phyloP scores from a whole-genome alignment of 1,284 basidiomycete genomes.

The Rhizoctonia solani region DNA sequence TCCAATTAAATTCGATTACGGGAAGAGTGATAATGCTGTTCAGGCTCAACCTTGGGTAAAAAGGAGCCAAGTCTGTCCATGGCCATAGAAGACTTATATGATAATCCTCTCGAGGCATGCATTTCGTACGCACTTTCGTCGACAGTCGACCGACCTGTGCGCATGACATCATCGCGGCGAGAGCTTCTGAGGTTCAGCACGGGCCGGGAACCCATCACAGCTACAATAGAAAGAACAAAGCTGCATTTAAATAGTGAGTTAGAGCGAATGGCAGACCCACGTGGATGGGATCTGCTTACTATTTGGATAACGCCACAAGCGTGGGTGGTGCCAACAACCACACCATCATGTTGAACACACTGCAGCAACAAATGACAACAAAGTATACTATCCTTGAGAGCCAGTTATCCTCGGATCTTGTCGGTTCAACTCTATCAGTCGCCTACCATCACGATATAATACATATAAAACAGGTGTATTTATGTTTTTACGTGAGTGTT shows the following conservation, averaged over 20 bases:
- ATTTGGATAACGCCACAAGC: conserved; percentile 16
- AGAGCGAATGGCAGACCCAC: not conserved
- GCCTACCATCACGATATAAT: conserved; percentile 37
- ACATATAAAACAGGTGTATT: conserved; percentile 25
- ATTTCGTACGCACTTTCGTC: not conserved
- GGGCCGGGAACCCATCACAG: conserved; percentile 33
- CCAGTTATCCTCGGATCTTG: not conserved
- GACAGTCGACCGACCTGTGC: not conserved
- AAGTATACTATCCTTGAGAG: conserved; percentile 34
- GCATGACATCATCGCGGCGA: conserved; percentile 25
- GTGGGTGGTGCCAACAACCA: conserved; percentile 24
- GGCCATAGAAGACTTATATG: not conserved
- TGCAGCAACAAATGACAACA: conserved; percentile 27
- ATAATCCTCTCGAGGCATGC: not conserved
- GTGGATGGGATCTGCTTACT: conserved; percentile 5
- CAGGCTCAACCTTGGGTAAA: not conserved
- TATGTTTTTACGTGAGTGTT: conserved; percentile 16
- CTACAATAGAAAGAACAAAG: conserved; percentile 33
- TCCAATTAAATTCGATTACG: not conserved
- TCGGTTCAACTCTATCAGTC: not conserved
- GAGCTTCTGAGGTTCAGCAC: conserved; percentile 34
- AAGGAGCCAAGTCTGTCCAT: not conserved
- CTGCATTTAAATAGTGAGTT: conserved; percentile 4
- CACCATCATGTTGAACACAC: conserved; percentile 9
- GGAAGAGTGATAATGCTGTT: not conserved